These are phyloP conservation scores for Hyparrhenia diplandra DNA, from an alignment of 176 grass and related monocot species.

Conservation along the genomic window DNA sequence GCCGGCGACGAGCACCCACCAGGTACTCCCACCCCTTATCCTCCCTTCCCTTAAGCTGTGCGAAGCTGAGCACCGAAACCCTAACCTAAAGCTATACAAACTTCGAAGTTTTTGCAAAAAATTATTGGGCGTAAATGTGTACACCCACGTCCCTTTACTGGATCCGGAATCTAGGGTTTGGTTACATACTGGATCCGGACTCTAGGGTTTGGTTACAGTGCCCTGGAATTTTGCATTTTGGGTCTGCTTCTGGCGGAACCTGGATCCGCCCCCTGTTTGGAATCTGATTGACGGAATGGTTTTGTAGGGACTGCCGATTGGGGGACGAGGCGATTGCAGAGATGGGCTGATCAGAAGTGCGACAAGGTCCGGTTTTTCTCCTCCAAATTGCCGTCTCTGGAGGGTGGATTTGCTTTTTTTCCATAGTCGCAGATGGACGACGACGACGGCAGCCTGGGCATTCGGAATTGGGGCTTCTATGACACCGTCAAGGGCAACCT, in stretches of 20 bases:
- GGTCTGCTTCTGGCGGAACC: not conserved
- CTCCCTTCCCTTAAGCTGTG: too few relatives aligned
- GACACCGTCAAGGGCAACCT: constrained; percentile 65
- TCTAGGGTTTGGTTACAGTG: too few relatives aligned
- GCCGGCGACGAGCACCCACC: too few relatives aligned
- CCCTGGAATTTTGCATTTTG: not conserved
- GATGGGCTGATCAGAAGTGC: constrained; percentile 28
- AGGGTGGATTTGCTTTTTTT: constrained; percentile 24
- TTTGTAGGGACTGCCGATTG: not conserved
- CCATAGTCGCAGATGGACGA: constrained; percentile 51
- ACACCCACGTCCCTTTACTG: too few relatives aligned
- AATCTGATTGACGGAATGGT: not conserved
- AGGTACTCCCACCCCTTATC: too few relatives aligned
- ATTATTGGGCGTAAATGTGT: too few relatives aligned
- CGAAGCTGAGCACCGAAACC: too few relatives aligned
- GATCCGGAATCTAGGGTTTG: too few relatives aligned
- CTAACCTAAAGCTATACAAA: too few relatives aligned
- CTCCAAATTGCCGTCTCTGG: not conserved
- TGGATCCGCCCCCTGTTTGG: not conserved
- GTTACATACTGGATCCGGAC: too few relatives aligned
- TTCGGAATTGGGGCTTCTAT: constrained; percentile 89
- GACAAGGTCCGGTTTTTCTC: not conserved
- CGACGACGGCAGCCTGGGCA: constrained; percentile 52
- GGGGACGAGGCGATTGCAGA: not conserved
- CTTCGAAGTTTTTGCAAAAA: too few relatives aligned